A percentile compares a stretch with the other conserved stretches of the same genome.
Evolutionary conservation across 768 basidiomycete species (phyloP).

Genomic region (Nevesoporus exiguus): DNA sequence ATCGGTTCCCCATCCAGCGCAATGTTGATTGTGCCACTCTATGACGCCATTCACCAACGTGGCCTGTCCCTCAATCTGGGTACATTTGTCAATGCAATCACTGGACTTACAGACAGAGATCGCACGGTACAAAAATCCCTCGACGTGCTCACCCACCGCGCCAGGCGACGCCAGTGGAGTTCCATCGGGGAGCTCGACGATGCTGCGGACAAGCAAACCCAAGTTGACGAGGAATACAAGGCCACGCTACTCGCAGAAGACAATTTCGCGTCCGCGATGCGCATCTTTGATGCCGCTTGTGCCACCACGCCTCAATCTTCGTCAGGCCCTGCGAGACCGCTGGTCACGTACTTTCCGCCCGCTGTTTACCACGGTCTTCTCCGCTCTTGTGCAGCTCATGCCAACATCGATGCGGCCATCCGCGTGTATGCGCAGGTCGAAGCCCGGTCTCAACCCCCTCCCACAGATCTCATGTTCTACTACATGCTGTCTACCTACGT

Average conservation of each 20-base stretch:
- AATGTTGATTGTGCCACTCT: conserved; percentile 56
- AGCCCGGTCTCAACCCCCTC: conserved; percentile 30
- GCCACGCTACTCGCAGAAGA: conserved; percentile 54
- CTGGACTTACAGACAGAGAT: conserved; percentile 63
- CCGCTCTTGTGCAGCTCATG: conserved; percentile 55
- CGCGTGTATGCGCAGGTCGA: conserved; percentile 65
- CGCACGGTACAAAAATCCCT: conserved; percentile 53
- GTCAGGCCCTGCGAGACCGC: conserved; percentile 10
- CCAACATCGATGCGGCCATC: conserved; percentile 57
- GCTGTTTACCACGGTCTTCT: conserved; percentile 54
- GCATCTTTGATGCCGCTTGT: conserved; percentile 63
- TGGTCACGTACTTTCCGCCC: conserved; percentile 28
- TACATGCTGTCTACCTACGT: conserved; percentile 59
- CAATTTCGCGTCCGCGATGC: conserved; percentile 68
- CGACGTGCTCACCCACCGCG: conserved; percentile 39
- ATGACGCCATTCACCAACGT: conserved; percentile 65
- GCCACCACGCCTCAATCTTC: conserved; percentile 24
- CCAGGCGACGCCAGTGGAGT: conserved; percentile 31
- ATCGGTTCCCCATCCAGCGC: conserved; percentile 48
- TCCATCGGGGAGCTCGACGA: background rate
- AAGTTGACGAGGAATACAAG: conserved; percentile 34
- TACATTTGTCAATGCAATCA: conserved; percentile 63
- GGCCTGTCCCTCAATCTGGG: conserved; percentile 57
- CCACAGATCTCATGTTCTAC: conserved; percentile 40
- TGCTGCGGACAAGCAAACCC: conserved; percentile 12